These are phyloP conservation scores for Lactarius tabidus DNA, from an alignment of 768 basidiomycete species.

Conservation along the genomic window DNA sequence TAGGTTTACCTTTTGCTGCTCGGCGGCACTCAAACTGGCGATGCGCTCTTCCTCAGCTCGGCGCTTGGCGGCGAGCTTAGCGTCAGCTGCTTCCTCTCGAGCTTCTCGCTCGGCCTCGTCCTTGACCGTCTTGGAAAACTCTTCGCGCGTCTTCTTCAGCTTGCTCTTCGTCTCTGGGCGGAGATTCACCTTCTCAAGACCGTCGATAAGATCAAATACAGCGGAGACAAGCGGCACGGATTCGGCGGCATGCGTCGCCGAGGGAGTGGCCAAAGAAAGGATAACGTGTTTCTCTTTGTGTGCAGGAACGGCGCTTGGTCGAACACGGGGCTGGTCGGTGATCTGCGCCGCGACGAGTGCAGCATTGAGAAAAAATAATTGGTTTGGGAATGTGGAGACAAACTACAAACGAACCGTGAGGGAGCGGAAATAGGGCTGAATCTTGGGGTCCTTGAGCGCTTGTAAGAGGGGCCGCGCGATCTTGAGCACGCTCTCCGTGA, in stretches of 20 bases:
- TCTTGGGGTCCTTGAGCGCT: conserved; percentile 57
- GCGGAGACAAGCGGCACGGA: conserved; percentile 60
- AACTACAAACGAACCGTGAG: conserved; percentile 55
- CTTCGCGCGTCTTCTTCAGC: conserved; percentile 68
- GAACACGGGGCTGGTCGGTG: conserved; percentile 79
- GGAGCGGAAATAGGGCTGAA: conserved; percentile 77
- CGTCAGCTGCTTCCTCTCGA: conserved; percentile 67
- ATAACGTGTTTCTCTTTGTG: conserved; percentile 70
- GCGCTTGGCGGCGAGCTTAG: conserved; percentile 67
- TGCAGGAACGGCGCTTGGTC: conserved; percentile 50
- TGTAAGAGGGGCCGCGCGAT: conserved; percentile 48
- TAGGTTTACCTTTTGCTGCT: conserved; percentile 70
- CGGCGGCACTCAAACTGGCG: conserved; percentile 66
- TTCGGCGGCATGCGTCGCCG: conserved; percentile 43
- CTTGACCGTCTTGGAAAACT: conserved; percentile 62
- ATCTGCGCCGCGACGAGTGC: conserved; percentile 40
- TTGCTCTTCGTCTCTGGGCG: conserved; percentile 82
- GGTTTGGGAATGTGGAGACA: conserved; percentile 6
- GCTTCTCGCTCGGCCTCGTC: conserved; percentile 64
- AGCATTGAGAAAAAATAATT: conserved; percentile 6
- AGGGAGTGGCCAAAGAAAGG: conserved; percentile 58
- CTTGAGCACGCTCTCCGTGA: conserved; percentile 76
- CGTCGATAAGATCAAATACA: conserved; percentile 73
- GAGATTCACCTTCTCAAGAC: conserved; percentile 47
- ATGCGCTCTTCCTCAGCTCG: conserved; percentile 70